A percentile compares a stretch with the other conserved stretches of the same genome.
Evolutionary conservation across 331 rosid genomes (phyloP).

Genomic region (Acacia concinna): DNA sequence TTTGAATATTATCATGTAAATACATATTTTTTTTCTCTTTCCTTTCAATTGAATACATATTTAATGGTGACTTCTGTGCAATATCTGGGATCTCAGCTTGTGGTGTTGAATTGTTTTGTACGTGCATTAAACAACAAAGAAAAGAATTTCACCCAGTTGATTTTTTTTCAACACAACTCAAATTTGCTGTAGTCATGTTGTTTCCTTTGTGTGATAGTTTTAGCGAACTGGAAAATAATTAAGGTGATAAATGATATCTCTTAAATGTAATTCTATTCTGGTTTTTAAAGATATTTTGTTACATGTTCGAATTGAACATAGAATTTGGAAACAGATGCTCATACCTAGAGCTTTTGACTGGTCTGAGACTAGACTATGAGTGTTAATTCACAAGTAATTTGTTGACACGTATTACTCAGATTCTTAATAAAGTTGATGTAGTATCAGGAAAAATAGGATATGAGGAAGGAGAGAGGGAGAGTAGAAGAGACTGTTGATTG

Average conservation of each 20-base stretch:
- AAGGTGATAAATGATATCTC: slow-evolving; percentile 10
- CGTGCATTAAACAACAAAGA: neutral
- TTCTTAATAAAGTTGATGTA: slow-evolving; percentile 23
- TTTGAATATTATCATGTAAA: slow-evolving; percentile 17
- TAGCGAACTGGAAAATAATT: slow-evolving; percentile 1
- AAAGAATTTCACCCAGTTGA: neutral
- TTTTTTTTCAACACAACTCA: neutral
- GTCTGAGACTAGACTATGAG: slow-evolving; percentile 26
- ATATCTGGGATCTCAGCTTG: slow-evolving; percentile 11
- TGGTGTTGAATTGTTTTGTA: neutral
- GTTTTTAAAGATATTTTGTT: slow-evolving; percentile 3
- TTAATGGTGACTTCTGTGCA: neutral
- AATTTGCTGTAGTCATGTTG: slow-evolving; percentile 4
- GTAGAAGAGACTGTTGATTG: neutral
- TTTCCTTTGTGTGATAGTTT: slow-evolving; percentile 5
- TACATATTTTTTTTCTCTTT: neutral
- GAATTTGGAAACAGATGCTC: slow-evolving; percentile 27
- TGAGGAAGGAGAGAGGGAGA: neutral
- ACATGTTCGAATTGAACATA: neutral
- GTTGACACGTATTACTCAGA: neutral
- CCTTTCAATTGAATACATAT: slow-evolving; percentile 1
- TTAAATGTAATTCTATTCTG: slow-evolving; percentile 9
- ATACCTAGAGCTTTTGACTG: slow-evolving; percentile 10
- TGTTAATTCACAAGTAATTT: slow-evolving; percentile 11
- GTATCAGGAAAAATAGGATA: neutral